A percentile compares a stretch with the other conserved stretches of the same genome.
These are phyloP conservation scores for Limnomonas spitsbergensis DNA, from an alignment of 139 green algal genomes.

Conservation along the genomic window DNA sequence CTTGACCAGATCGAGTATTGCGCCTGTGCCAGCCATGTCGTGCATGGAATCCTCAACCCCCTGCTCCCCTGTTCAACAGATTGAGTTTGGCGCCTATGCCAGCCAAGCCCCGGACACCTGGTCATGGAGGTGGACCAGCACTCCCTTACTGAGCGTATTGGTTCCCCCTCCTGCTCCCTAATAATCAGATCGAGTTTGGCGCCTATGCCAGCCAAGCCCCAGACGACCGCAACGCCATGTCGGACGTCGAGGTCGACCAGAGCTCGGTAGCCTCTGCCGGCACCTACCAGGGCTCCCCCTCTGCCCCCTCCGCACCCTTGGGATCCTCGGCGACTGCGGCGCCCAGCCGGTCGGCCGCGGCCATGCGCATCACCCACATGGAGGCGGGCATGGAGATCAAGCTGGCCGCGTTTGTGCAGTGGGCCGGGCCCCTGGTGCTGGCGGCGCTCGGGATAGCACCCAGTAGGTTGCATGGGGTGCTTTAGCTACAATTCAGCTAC, in stretches of 20 bases:
- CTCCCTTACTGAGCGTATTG: too few species aligned
- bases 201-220: conserved; percentile 22
- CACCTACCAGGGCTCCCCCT: not conserved
- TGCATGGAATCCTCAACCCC: too few species aligned
- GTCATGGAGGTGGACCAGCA: too few species aligned
- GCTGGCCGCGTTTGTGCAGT: conserved; percentile 42
- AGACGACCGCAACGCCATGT: conserved; percentile 27
- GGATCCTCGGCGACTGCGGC: not conserved
- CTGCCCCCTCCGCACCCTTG: not conserved
- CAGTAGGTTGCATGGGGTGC: conserved; percentile 22
- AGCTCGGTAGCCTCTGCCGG: not conserved
- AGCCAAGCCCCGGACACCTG: too few species aligned
- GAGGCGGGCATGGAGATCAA: conserved; percentile 31
- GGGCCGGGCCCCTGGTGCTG: conserved; percentile 45
- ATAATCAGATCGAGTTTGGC: conserved; percentile 1
- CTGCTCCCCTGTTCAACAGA: too few species aligned
- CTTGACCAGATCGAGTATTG: conserved; percentile 4
- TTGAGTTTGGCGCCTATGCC: conserved; percentile 11
- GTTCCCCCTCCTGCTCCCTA: too few species aligned
- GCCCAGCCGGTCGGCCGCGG: not conserved
- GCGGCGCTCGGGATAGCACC: conserved; percentile 38
- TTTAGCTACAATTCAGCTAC: too few species aligned
- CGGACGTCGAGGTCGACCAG: conserved; percentile 5
- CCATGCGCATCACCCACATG: conserved; percentile 26
- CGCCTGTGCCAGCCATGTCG: conserved; percentile 16